Evolutionary conservation across 148 eudicot species (phyloP).

Genomic region (Rhododendron mucronatum): DNA sequence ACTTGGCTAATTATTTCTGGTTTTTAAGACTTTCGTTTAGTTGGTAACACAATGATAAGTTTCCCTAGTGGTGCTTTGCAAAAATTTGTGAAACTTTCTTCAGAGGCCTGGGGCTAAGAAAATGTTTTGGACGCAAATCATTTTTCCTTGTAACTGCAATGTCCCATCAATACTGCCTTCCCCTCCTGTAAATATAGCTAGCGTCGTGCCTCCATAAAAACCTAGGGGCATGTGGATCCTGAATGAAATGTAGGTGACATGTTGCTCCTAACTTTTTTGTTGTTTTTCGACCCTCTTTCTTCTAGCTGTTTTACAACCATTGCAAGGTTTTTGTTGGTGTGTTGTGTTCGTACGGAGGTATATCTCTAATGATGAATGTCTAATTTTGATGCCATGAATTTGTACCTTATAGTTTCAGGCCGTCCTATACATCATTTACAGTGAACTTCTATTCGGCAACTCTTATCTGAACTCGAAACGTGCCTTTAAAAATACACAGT

Average conservation of each 20-base stretch:
- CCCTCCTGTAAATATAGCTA: background rate
- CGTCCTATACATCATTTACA: background rate
- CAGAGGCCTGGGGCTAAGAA: background rate
- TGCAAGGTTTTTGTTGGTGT: background rate
- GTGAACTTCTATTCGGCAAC: background rate
- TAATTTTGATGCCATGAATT: background rate
- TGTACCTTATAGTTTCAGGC: background rate
- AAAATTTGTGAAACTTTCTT: no score
- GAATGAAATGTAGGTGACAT: background rate
- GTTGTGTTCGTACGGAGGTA: background rate
- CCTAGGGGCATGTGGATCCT: background rate
- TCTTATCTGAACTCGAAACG: background rate
- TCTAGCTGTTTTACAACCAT: background rate
- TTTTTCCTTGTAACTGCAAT: background rate
- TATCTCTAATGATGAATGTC: background rate
- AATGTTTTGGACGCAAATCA: background rate
- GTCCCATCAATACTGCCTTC: background rate
- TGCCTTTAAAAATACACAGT: background rate
- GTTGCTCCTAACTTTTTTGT: background rate
- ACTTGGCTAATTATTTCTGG: background rate
- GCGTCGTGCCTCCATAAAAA: background rate
- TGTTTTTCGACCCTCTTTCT: background rate
- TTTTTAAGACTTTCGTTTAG: background rate
- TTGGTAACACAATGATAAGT: background rate
- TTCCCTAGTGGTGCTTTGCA: background rate